A percentile compares a stretch with the other conserved stretches of the same genome.
Conservation (phyloP, 208 protist genomes). For the Angomonas ambiguus region DNA sequence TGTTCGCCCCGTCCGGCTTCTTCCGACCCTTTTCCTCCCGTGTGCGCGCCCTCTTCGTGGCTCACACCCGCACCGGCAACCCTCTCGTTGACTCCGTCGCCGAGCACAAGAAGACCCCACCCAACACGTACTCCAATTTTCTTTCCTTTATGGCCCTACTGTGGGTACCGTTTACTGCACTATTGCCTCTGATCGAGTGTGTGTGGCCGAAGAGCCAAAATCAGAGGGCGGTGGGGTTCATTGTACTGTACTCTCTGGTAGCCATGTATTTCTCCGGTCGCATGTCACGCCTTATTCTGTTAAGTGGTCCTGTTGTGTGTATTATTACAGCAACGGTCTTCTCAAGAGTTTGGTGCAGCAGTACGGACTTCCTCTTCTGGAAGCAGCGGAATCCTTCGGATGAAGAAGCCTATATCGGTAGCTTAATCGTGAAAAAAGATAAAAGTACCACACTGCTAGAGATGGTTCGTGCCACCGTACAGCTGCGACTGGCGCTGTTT, state of each 20-base stretch:
- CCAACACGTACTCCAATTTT: constrained; percentile 15
- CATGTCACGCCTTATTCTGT: constrained; percentile 61
- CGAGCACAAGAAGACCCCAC: constrained; percentile 38
- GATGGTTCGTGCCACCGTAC: no score
- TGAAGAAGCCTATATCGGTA: not conserved
- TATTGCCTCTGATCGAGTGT: not conserved
- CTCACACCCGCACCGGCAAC: constrained; percentile 71
- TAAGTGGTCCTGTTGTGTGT: constrained; percentile 30
- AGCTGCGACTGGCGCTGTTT: no score
- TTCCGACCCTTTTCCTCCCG: constrained; percentile 53
- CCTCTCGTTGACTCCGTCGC: constrained; percentile 79
- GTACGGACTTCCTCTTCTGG: constrained; percentile 15
- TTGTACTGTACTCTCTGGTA: constrained; percentile 27
- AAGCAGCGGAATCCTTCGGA: not conserved
- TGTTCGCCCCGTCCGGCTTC: constrained; percentile 39
- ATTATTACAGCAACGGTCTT: constrained; percentile 24
- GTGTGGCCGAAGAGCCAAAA: constrained; percentile 1
- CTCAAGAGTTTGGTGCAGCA: constrained; percentile 15
- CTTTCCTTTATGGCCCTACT: constrained; percentile 16
- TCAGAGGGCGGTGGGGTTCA: constrained; percentile 34
- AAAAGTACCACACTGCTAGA: not conserved
- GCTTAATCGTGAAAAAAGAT: not conserved
- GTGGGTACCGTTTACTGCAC: constrained; percentile 19
- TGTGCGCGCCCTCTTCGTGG: constrained; percentile 63
- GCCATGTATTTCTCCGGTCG: constrained; percentile 51